Evolutionary conservation across 202 grass and related monocot genomes (phyloP), one percentile per base, ranked within the genome.

Genomic region (Hordeum pubiflorum): DNA sequence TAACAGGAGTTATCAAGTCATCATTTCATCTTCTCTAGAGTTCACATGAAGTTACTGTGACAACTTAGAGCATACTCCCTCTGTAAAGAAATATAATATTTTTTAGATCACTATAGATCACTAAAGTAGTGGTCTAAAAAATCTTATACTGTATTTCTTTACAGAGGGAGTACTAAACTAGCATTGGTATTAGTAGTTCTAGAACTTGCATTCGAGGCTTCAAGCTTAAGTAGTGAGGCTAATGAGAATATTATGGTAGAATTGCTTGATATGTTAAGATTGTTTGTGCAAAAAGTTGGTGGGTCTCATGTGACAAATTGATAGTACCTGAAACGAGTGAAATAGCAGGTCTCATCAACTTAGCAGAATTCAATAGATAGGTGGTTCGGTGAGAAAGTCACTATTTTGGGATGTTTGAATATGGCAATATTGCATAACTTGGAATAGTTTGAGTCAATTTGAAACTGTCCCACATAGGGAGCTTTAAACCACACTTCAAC

Each of bases 401-500:
- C 23, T 37, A 27, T 75, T 52, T 75, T 73, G 52, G 36, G 17
- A 26, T 71, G 6, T 44, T 40, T 81, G 55, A 29, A 44, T 44
- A 71, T 37, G 54, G 27, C 9, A 81, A 41, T 71, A 31, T 70
- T 43, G 15, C 21, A 31, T 43, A 32, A 10, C 37, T 72, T 46
- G 55, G 37, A 61, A 72, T 33, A 61, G n/a, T 22, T 58, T 44
- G 37, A 48, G 10, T 61, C 37, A 4, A 12, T 46, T 33, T 41
- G 39, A 71, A 72, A 13, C 26, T 31, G 11, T 59, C 12, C 7
- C 11, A 62, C 12, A 34, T 62, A 36, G 26, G 55, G 57, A 32
- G 31, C 41, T 15, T 62, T 81, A 72, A 61, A 72, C 29, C n/a
- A 22, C 37, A 72, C 11, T 18, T 81, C 55, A 72, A 81, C 17